Evolutionary conservation across 257 asterid genomes (phyloP).

Genomic region (Parsonsia alboflavescens): DNA sequence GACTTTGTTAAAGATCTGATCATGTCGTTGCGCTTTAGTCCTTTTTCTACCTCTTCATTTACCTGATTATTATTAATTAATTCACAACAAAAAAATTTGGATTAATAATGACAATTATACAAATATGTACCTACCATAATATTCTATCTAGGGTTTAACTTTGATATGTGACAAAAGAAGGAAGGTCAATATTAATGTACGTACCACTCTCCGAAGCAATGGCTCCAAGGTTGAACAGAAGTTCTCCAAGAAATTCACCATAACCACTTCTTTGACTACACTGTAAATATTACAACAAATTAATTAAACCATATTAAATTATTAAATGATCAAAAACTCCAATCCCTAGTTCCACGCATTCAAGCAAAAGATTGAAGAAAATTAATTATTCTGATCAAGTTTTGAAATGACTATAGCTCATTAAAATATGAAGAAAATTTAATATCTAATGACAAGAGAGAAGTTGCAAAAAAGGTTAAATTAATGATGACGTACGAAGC

Average conservation of each 20-base stretch:
- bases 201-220: slow-evolving; percentile 69
- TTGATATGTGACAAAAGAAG: neutral
- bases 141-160: neutral
- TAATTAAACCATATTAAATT: neutral
- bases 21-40: slow-evolving; percentile 25
- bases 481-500: slow-evolving; percentile 43
- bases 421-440: neutral
- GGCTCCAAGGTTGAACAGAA: slow-evolving; percentile 63
- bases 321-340: too few relatives aligned
- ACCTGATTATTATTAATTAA: slow-evolving; percentile 28
- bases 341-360: too few relatives aligned
- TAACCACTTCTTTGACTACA: slow-evolving; percentile 53
- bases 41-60: slow-evolving; percentile 62
- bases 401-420: too few relatives aligned
- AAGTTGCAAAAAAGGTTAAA: neutral
- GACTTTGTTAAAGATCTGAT: slow-evolving; percentile 24
- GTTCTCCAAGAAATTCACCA: slow-evolving; percentile 48
- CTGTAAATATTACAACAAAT: slow-evolving; percentile 23
- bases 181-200: too few relatives aligned
- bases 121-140: neutral
- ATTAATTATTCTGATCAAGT: too few relatives aligned
- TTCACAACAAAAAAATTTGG: neutral
- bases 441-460: neutral
- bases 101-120: neutral
- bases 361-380: neutral